phyloP scores from a whole-genome alignment of 257 asterid species.

The Ophiorrhiza pumila region DNA sequence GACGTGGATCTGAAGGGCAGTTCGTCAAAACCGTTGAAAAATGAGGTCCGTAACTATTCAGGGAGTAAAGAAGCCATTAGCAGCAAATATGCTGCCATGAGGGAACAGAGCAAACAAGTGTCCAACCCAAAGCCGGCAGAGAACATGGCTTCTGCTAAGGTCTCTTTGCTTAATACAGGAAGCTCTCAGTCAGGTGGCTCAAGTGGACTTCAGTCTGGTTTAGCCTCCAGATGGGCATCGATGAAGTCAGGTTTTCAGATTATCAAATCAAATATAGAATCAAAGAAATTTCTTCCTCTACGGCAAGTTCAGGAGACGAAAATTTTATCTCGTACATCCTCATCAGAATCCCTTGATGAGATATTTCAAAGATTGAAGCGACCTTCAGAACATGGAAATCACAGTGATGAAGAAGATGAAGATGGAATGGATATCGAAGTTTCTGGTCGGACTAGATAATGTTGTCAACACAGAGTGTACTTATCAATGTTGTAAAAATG shows the following conservation, averaged over 20 bases:
- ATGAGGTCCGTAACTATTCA: conserved; percentile 48
- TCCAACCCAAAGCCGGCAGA: conserved; percentile 42
- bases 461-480: conserved; percentile 13
- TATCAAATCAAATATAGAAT: conserved; percentile 64
- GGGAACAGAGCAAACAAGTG: conserved; percentile 62
- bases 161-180: conserved; percentile 59
- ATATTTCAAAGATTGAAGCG: conserved; percentile 84
- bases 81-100: conserved; percentile 74
- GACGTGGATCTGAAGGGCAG: conserved; percentile 59
- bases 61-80: conserved; percentile 83
- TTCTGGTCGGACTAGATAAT: conserved; percentile 31
- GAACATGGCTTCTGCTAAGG: conserved; percentile 64
- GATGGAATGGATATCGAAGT: conserved; percentile 33
- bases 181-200: conserved; percentile 38
- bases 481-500: conserved; percentile 24
- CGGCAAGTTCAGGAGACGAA: conserved; percentile 62
- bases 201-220: conserved; percentile 39
- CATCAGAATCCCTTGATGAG: conserved; percentile 80
- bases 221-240: conserved; percentile 90
- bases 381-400: conserved; percentile 36
- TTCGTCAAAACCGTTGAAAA: conserved; percentile 62
- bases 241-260: conserved; percentile 89
- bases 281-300: conserved; percentile 65
- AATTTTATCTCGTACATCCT: conserved; percentile 40
- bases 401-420: conserved; percentile 46